Evolutionary conservation across 192 early-diverging fungal genomes (phyloP), one percentile per base, ranked within the genome.

Genomic region (Coemansia aciculifera): DNA sequence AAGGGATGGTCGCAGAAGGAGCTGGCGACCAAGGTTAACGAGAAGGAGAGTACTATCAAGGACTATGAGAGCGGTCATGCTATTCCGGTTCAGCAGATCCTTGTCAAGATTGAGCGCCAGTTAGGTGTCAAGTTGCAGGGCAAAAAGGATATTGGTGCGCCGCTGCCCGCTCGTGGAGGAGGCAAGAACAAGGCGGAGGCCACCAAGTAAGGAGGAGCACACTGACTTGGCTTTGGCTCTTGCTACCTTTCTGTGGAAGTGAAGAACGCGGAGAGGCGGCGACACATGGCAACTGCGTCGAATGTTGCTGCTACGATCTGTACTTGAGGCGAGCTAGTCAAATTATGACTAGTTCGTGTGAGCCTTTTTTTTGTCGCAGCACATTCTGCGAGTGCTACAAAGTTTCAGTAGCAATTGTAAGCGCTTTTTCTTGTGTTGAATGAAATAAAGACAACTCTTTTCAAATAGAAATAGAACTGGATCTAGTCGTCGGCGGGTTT

Each of bases 101-200:
- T 98, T 29, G 85, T 82, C 27, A 96, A 95, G 81, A 78, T 98
- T 78, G 96, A 98, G 86, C 85, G 93, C 32, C 88, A 84, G 19
- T 79, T 98, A 42, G 94, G 90, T 43, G 87, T 98, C 59, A 98
- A 94, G 86, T 78, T 98, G 51, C 72, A 93, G 39, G 95, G 94
- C 23, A 52, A 52, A 34, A 89, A 89, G 72, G 87, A 86, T 39
- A 91, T 91, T 69, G 89, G 89, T 42, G 67, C 74, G 2, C 86
- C 86, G 21, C 73, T 90, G 64, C 81, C 80, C 4, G 29, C 63
- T 27, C 62, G 65, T 12, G 71, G 70, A 32, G 64, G 69, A 24
- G 62, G 54, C 46, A 73, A 72, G 64, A 56, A 36, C 62, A 44
- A 44, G 23, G 49, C 64, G 3, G 51, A 34, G 2, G 29, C 15